Base-by-base conservation (phyloP, 2,329 filamentous ascomycete species). In the Colletotrichum theobromicola region DNA sequence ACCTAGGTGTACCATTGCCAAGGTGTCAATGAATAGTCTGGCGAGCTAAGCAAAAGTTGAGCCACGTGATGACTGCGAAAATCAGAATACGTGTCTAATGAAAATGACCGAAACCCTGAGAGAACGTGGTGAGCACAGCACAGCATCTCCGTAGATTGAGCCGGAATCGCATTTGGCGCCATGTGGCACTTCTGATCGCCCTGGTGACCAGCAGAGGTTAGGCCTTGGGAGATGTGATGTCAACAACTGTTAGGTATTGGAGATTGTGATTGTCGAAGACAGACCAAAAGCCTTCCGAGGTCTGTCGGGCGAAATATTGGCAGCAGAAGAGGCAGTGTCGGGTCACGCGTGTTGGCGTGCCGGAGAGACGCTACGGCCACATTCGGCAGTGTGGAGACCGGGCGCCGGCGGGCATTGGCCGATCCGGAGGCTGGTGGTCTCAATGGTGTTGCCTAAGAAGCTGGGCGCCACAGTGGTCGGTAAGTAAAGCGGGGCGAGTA, bases 241-340 rank as follows among this genome's bases (percentile, higher is more conserved):
- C 72, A 72, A 62, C 26, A 28, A 28, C 13, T 28, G 34, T 28
- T 42, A 12, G 16, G 15, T 15, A 12, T 24, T 26, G 21, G 55
- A 62, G 37, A 60, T 57, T 42, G 28, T 24, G 71, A 62, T 62
- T 30, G 50, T 24, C 28, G 46, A 55, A 60, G 26, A 35, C 57
- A 30, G 37, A 46, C 15, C 15, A n/a, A 30, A 32, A 24, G 57
- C 30, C 21, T 24, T 12, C 18, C 21, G 70, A 64, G 67, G 5
- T 53, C 35, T 55, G 62, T 70, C 72, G 68, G 72, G 72, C 68
- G 72, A 74, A 62, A 67, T 24, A 63, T 37, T 62, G 46, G 68
- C 24, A 28, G n/a, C n/a, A n/a, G n/a, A n/a, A n/a, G n/a, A n/a
- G 72, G 72, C 72, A 67, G 68, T 75, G 68, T 57, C 68, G 55